phyloP scores from a whole-genome alignment of 352 stramenopile genomes.

The Phytophthora kernoviae region DNA sequence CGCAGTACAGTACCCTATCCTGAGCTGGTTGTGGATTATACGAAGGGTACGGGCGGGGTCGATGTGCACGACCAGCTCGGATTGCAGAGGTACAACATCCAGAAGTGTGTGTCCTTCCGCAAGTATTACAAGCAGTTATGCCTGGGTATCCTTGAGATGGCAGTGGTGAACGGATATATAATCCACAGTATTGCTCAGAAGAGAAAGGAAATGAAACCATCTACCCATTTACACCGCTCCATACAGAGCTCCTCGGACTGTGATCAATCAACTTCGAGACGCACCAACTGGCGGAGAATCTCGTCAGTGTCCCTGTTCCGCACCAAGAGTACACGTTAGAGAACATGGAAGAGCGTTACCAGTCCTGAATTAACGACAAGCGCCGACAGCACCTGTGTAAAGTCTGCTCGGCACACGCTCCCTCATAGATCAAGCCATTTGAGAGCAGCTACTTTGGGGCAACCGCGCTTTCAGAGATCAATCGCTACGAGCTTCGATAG shows the following conservation, averaged over 20 bases:
- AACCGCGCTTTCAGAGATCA: no score
- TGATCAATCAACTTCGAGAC: neutral
- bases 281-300: neutral
- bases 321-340: neutral
- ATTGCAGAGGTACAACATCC: constrained; percentile 19
- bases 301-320: neutral
- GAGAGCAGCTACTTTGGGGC: no score
- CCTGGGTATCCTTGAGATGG: constrained; percentile 2
- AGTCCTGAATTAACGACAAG: neutral
- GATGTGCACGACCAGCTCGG: constrained; percentile 20
- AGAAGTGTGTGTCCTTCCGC: constrained; percentile 1
- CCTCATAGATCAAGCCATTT: neutral
- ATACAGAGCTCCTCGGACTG: neutral
- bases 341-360: neutral
- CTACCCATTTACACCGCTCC: neutral
- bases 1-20: neutral
- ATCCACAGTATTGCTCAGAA: neutral
- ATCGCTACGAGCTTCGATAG: no score
- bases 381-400: neutral
- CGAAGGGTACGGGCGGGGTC: constrained; percentile 4
- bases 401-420: neutral
- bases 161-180: neutral
- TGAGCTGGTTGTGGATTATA: constrained; percentile 4
- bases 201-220: neutral
- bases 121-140: constrained; percentile 32